Base-by-base conservation (phyloP, 2,329 filamentous ascomycete genomes). In the Xylaria sp. region DNA sequence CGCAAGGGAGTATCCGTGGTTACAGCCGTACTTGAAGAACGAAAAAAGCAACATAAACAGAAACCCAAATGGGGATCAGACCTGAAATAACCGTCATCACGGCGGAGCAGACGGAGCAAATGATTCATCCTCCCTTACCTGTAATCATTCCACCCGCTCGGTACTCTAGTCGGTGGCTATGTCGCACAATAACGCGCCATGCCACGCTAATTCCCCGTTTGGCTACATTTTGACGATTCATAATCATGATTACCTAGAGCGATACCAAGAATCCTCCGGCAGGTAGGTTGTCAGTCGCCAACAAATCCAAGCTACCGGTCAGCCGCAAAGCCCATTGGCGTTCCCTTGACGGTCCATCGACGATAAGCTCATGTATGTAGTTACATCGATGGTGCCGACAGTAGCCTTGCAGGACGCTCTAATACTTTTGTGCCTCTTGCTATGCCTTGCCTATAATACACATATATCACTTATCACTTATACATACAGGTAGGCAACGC, bases 361-460 rank as follows among this genome's bases (percentile, higher is more conserved):
- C 39, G 25, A 59, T 9, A 59, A 20, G 57, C 41, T 34, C 37
- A 23, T 41, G 28, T 34, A 18, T 5, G 28, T 55, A 20, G 20
- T 18, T 8, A 44, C n/a, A 39, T 39, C 8, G 15, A 12, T 15
- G 57, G 57, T 63, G 62, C 44, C 63, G 41, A 51, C 63, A 52
- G 65, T 66, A 62, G 57, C 67, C 63, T 69, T 66, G 57, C 58
- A 69, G 62, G 51, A 66, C 58, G 18, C 62, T 65, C 18, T 39
- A 15, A 65, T 69, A 51, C 32, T 59, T 59, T 32, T 54, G 46
- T 54, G 66, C 63, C 57, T 69, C 51, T 59, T 57, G 34, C 59
- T 51, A 57, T 48, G 52, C 52, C 52, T 63, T 52, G 39, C 44
- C 39, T 34, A 18, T 3, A 18, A 2, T 54, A 54, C 15, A 18